These are phyloP conservation scores for Colletotrichum melonis DNA, from an alignment of 2,329 filamentous ascomycete species.

Conservation along the genomic window DNA sequence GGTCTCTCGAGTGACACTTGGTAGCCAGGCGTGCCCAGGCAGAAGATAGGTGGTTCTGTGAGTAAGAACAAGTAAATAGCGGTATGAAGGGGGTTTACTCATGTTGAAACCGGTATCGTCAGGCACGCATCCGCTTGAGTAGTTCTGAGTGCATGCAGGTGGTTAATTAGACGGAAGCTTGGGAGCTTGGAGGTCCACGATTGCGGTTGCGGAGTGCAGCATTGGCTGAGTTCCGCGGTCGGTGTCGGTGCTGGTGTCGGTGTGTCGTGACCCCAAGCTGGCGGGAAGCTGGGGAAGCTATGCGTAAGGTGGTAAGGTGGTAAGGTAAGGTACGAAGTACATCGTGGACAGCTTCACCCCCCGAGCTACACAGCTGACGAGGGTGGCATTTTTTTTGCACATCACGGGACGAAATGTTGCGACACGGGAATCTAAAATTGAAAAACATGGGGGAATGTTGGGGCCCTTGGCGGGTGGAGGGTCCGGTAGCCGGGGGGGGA, in stretches of 20 bases:
- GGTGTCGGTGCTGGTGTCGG: background rate
- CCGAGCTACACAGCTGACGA: background rate
- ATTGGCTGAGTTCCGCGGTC: background rate
- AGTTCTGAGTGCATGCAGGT: background rate
- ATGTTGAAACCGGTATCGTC: slow-evolving; percentile 14
- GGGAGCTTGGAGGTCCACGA: background rate
- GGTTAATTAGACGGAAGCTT: background rate
- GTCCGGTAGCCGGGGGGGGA: slow-evolving; percentile 21
- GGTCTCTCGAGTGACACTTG: background rate
- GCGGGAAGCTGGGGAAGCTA: background rate
- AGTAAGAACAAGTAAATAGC: background rate
- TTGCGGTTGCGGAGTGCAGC: background rate
- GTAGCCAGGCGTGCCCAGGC: background rate
- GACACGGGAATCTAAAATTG: slow-evolving; percentile 23
- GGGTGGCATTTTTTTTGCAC: background rate
- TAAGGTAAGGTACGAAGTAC: too few relatives aligned
- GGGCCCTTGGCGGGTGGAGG: slow-evolving; percentile 7
- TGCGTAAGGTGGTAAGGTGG: too few relatives aligned
- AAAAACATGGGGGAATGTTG: slow-evolving; percentile 23
- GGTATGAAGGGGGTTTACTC: background rate
- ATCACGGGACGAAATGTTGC: slow-evolving; percentile 30
- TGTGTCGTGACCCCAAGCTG: background rate
- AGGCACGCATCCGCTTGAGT: slow-evolving; percentile 1
- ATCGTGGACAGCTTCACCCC: slow-evolving; percentile 7
- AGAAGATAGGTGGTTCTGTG: background rate